phyloP scores from a whole-genome alignment of 1,284 basidiomycete genomes.

The Caloboletus firmus region DNA sequence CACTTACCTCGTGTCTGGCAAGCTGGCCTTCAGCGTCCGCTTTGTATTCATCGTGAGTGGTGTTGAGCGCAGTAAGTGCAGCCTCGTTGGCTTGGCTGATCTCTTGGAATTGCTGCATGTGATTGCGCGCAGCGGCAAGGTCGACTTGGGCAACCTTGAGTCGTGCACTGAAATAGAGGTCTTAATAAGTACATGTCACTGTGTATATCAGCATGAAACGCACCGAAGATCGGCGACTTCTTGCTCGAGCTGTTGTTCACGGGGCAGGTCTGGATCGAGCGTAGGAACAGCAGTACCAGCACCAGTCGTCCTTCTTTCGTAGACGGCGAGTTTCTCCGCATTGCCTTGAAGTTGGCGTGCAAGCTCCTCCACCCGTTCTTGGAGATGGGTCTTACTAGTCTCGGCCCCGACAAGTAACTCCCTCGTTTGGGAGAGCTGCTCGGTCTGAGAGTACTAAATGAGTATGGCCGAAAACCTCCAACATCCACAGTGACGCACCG shows the following conservation, averaged over 20 bases:
- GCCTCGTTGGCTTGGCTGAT: conserved; percentile 81
- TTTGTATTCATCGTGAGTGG: conserved; percentile 80
- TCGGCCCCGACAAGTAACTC: conserved; percentile 75
- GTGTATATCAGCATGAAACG: conserved; percentile 17
- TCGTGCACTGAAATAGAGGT: conserved; percentile 50
- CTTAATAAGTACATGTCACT: not conserved
- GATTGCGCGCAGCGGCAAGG: conserved; percentile 63
- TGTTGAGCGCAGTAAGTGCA: conserved; percentile 68
- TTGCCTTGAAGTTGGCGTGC: conserved; percentile 71
- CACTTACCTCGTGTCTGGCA: conserved; percentile 61
- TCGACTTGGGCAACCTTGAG: conserved; percentile 78
- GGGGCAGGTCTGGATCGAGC: conserved; percentile 50
- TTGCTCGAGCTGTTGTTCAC: conserved; percentile 79
- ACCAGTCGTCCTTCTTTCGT: conserved; percentile 64
- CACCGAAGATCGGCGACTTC: conserved; percentile 85
- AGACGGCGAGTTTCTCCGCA: conserved; percentile 83
- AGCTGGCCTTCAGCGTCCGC: conserved; percentile 65
- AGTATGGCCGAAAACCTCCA: not conserved
- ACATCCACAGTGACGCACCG: conserved; percentile 47
- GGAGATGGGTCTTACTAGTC: conserved; percentile 78
- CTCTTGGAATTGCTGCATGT: conserved; percentile 82
- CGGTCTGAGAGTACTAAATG: conserved; percentile 42
- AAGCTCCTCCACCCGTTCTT: conserved; percentile 74
- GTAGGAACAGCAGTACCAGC: conserved; percentile 31
- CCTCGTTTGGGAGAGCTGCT: conserved; percentile 69